Evolutionary conservation across 2,329 filamentous ascomycete species (phyloP), one percentile per base, ranked within the genome.

Genomic region (Diaporthe capsici): DNA sequence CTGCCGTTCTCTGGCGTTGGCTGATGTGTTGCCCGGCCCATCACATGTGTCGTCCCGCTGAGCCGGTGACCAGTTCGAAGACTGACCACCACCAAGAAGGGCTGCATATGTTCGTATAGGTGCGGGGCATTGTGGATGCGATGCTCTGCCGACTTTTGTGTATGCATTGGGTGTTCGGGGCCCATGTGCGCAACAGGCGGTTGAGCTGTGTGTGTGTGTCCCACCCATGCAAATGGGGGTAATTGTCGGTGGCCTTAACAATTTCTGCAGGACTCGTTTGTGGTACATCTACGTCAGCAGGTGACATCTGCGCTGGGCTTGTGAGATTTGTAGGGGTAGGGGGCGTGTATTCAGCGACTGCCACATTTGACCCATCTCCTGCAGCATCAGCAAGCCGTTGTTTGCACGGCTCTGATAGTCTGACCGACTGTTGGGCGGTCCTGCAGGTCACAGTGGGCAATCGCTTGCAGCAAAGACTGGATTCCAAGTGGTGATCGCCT

Each of bases 181-280:
- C 28, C 44, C 28, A 28, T 58, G 68, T 71, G 49, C 44, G 57
- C 44, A 37, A 63, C 57, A 42, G 42, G 57, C 25, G 71, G 57
- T 61, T 65, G 37, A 63, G 44, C 47, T 47, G 15, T 5, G 47
- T 65, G 34, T 28, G 15, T 5, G 47, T 65, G 34, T 28, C n/a
- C 22, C 15, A 55, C 70, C 58, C 58, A 63, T 51, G 49, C 12
- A 73, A 42, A 53, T 65, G 58, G 71, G 58, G 71, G 44, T 63
- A 61, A 63, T 63, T 73, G 71, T 73, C 71, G 71, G 71, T 73
- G 71, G 71, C 71, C 71, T 73, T 73, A 73, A 73, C 71, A 73
- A 73, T 73, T 73, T 37, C n/a, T 51, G 39, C 12, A 39, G n/a
- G 44, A 28, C 31, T 58, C 71, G 31, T 51, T 25, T 15, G 57